A percentile compares a stretch with the other conserved stretches of the same genome.
phyloP scores from a whole-genome alignment of 768 basidiomycete genomes.

The Agaricus sinodeliciosus region DNA sequence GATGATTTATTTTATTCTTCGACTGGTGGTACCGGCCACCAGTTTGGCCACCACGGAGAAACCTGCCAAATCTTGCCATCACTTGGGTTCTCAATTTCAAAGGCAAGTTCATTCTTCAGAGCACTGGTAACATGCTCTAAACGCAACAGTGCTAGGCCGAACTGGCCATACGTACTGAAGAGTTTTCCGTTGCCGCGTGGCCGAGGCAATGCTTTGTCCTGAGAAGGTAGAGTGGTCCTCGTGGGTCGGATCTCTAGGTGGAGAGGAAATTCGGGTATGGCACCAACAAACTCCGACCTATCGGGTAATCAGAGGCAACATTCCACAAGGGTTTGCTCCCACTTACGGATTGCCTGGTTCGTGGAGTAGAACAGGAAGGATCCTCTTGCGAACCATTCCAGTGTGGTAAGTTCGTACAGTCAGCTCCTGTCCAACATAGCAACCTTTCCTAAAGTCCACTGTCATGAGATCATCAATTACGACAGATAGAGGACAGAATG shows the following conservation, averaged over 20 bases:
- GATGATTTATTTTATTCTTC: slow-evolving; percentile 1
- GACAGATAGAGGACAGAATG: slow-evolving; percentile 4
- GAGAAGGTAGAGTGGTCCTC: slow-evolving; percentile 7
- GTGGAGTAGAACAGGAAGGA: slow-evolving; percentile 70
- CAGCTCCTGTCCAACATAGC: slow-evolving; percentile 96
- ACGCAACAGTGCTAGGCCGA: slow-evolving; percentile 77
- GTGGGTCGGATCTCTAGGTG: slow-evolving; percentile 30
- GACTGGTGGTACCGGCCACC: slow-evolving; percentile 35
- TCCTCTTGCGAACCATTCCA: slow-evolving; percentile 84
- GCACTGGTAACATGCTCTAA: slow-evolving; percentile 64
- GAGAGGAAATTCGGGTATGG: slow-evolving; percentile 19
- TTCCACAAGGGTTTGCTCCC: not conserved
- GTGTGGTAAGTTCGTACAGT: slow-evolving; percentile 97
- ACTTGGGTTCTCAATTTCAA: slow-evolving; percentile 31
- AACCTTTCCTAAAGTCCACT: slow-evolving; percentile 97
- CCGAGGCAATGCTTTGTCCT: slow-evolving; percentile 31
- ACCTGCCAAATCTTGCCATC: slow-evolving; percentile 34
- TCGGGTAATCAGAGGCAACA: not conserved
- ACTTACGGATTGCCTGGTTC: slow-evolving; percentile 26
- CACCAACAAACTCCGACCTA: slow-evolving; percentile 10
- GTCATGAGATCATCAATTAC: slow-evolving; percentile 9
- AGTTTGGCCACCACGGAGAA: slow-evolving; percentile 63
- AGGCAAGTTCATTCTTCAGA: slow-evolving; percentile 37
- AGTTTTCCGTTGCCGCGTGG: slow-evolving; percentile 73
- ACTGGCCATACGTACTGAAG: slow-evolving; percentile 47